These are phyloP conservation scores for Euphorbia peplus DNA, from an alignment of 345 rosid genomes.

Conservation along the genomic window DNA sequence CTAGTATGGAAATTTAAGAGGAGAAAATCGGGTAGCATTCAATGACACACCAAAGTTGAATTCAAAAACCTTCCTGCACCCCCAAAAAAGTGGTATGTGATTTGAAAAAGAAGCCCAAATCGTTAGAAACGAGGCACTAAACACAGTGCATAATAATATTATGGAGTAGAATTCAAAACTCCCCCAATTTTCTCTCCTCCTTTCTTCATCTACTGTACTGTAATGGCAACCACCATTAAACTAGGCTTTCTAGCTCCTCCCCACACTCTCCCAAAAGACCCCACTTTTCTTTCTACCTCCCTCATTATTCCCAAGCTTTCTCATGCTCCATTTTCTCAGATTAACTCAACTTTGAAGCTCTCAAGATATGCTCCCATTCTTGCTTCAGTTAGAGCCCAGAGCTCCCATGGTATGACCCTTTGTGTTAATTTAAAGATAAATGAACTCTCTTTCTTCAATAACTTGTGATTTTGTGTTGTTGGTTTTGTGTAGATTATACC, in stretches of 20 bases:
- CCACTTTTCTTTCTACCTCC: slow-evolving; percentile 28
- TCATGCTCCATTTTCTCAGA: slow-evolving; percentile 26
- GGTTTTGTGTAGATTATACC: slow-evolving; percentile 36
- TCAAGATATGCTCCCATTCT: slow-evolving; percentile 28
- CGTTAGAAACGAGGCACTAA: slow-evolving; percentile 9
- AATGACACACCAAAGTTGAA: neutral
- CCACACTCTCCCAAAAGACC: slow-evolving; percentile 21
- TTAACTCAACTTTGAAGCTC: slow-evolving; percentile 24
- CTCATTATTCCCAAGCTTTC: slow-evolving; percentile 30
- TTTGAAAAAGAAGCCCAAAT: neutral
- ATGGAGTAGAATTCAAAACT: neutral
- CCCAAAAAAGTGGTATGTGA: neutral
- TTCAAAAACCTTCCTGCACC: neutral
- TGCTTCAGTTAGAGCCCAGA: slow-evolving; percentile 52
- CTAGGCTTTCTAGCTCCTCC: slow-evolving; percentile 26
- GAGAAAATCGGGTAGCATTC: no score
- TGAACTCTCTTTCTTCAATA: neutral
- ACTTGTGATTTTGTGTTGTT: slow-evolving; percentile 1
- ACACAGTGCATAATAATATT: no score
- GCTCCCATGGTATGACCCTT: slow-evolving; percentile 49
- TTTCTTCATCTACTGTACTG: slow-evolving; percentile 14
- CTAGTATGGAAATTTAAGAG: no score
- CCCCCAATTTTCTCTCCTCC: neutral
- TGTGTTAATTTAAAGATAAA: neutral
- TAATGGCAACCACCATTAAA: slow-evolving; percentile 34